A percentile compares a stretch with the other conserved stretches of the same genome.
These are phyloP conservation scores for Aspergillus brasiliensis DNA, from an alignment of 2,329 filamentous ascomycete species.

Conservation along the genomic window DNA sequence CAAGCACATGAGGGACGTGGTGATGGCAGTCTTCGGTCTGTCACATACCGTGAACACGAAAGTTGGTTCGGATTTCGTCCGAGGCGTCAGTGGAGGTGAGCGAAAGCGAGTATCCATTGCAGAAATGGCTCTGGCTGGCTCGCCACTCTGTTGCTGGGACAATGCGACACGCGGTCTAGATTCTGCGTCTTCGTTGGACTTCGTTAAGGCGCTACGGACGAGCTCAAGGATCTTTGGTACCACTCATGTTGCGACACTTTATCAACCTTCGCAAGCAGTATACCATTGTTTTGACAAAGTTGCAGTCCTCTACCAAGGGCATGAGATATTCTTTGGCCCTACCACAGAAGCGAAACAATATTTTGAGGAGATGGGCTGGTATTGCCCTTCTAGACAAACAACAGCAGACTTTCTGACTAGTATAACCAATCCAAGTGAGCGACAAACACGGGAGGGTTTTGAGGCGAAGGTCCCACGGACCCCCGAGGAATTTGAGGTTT, in stretches of 20 bases:
- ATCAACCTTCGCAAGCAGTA: constrained; percentile 54
- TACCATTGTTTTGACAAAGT: constrained; percentile 72
- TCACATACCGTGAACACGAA: constrained; percentile 51
- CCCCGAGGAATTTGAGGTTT: too few species aligned
- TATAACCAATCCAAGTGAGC: constrained; percentile 65
- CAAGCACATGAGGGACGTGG: too few species aligned
- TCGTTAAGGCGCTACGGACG: constrained; percentile 55
- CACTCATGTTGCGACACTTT: constrained; percentile 59
- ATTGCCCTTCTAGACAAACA: constrained; percentile 67
- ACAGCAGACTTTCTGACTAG: constrained; percentile 71
- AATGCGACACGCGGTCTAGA: constrained; percentile 57
- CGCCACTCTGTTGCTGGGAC: constrained; percentile 46
- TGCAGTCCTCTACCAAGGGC: constrained; percentile 73
- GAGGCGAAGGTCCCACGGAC: too few species aligned
- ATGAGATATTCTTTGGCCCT: constrained; percentile 74
- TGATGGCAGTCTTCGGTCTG: too few species aligned
- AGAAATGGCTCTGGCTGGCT: constrained; percentile 38
- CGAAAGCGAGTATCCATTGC: constrained; percentile 58
- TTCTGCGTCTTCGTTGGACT: constrained; percentile 60
- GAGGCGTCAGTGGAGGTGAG: constrained; percentile 64
- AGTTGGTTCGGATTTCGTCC: constrained; percentile 58
- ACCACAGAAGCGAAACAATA: constrained; percentile 61
- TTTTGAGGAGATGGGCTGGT: constrained; percentile 70
- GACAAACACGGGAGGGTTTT: constrained; percentile 27
- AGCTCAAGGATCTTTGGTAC: constrained; percentile 53